Percentiles rank a stretch among this genome's conserved stretches.
Conservation (phyloP, 352 stramenopile species). For the Ophiocytium majus region DNA sequence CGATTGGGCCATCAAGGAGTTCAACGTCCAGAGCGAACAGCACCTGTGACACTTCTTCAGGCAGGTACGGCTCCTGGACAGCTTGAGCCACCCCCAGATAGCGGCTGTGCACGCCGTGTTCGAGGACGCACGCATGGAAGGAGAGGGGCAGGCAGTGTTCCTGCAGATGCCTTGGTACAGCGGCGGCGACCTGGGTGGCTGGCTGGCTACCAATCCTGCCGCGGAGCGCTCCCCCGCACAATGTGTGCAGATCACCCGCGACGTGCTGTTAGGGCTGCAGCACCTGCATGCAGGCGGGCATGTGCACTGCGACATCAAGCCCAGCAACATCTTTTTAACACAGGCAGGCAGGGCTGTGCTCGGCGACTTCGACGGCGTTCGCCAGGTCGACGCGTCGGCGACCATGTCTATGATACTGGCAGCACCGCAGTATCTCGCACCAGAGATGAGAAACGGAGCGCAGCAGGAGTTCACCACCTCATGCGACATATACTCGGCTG, state of each 20-base stretch:
- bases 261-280: constrained; percentile 4
- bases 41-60: neutral
- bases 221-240: neutral
- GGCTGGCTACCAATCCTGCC: neutral
- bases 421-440: too few relatives aligned
- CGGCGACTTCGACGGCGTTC: too few relatives aligned
- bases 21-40: neutral
- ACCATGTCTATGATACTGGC: too few relatives aligned
- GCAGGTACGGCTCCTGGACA: neutral
- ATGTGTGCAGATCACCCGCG: neutral
- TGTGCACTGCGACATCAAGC: constrained; percentile 21
- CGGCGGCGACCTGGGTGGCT: neutral
- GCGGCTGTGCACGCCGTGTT: constrained; percentile 12
- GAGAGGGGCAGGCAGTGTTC: neutral
- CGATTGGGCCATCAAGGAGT: constrained; percentile 16
- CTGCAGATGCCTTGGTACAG: constrained; percentile 5
- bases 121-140: neutral
- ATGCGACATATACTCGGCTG: too few relatives aligned
- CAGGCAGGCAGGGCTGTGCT: too few relatives aligned
- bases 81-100: neutral
- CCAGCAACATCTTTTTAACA: too few relatives aligned
- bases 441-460: too few relatives aligned
- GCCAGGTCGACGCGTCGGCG: too few relatives aligned
- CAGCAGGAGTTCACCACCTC: too few relatives aligned
- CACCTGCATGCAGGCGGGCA: neutral